Conservation (phyloP, 495 filamentous ascomycete species). For the Terfezia claveryi region DNA sequence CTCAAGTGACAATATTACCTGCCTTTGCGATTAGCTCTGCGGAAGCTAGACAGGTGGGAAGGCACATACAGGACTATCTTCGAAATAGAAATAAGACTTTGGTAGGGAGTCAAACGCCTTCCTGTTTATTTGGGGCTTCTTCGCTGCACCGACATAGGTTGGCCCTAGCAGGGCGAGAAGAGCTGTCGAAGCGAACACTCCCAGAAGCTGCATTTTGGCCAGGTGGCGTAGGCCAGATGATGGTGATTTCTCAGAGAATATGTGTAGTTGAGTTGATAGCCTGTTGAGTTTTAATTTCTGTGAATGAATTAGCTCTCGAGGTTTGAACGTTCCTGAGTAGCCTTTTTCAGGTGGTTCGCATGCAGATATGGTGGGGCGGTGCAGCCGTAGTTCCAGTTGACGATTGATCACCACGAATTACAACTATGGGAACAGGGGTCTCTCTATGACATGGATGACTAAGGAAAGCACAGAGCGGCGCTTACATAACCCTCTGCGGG, state of each 20-base stretch:
- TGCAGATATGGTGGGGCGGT: not conserved
- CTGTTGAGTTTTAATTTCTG: not conserved
- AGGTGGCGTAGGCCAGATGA: not conserved
- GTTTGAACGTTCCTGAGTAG: not conserved
- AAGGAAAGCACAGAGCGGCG: not conserved
- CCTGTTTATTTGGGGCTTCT: constrained; percentile 26
- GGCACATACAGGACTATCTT: constrained; percentile 50
- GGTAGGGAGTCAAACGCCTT: constrained; percentile 41
- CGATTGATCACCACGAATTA: not conserved
- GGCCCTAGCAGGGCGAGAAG: constrained; percentile 6
- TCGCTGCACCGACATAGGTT: constrained; percentile 5
- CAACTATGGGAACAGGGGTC: too few relatives aligned
- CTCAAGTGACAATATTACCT: constrained; percentile 16
- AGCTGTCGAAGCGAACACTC: constrained; percentile 9
- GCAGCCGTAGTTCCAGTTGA: not conserved
- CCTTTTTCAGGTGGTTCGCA: not conserved
- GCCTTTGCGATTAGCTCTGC: not conserved
- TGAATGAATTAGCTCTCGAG: not conserved
- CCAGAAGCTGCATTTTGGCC: constrained; percentile 17
- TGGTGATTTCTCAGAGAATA: not conserved
- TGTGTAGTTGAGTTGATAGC: not conserved
- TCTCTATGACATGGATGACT: too few relatives aligned
- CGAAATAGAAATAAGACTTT: constrained; percentile 56
- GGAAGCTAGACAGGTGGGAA: not conserved
- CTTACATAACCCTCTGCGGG: too few relatives aligned